Evolutionary conservation across 805 yeast species (phyloP), one percentile per base, ranked within the genome.

Genomic region (Starmerella stigmatis): DNA sequence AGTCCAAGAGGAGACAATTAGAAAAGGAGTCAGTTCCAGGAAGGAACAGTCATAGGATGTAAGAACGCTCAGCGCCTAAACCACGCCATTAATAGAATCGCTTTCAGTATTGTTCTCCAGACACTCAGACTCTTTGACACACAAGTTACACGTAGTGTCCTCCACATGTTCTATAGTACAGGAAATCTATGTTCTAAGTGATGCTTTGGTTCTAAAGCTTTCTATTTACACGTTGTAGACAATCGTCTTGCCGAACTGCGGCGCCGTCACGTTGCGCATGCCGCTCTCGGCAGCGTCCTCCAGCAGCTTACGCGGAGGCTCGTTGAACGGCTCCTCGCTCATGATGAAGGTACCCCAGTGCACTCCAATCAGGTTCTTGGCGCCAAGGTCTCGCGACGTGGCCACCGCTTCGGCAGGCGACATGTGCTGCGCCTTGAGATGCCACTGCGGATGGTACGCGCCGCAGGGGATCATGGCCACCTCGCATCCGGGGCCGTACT

Each of bases 281-380:
- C 62, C 66, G 29, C 62, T 65, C 15, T 53, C 60, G 43, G 55
- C 60, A 0, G 88, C 79, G 41, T 76, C 60, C 37, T 66, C 61
- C 37, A 71, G 72, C 32, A 88, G 62, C 56, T 70, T 63, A 44
- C 69, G 64, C 48, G 82, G 81, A 1, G 96, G 96, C 60, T 88
- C 97, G 29, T 84, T 60, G 52, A 81, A 85, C 45, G 84, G 81
- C 62, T 89, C 97, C 37, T 86, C 81, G 60, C 94, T 82, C 54
- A 89, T 65, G 21, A 86, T 78, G 64, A 86, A 89, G 0, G 97
- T 89, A 0, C 97, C 97, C 94, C 96, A 89, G 63, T 89, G 97
- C 26, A 89, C 86, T 1, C 97, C 97, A 42, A 81, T 74, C 64
- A 84, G 74, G 50, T 72, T 74, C 46, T 70, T 61, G 2, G 84